Evolutionary conservation across 257 asterid species (phyloP), one percentile per base, ranked within the genome.

Genomic region (Forsythia suspensa): DNA sequence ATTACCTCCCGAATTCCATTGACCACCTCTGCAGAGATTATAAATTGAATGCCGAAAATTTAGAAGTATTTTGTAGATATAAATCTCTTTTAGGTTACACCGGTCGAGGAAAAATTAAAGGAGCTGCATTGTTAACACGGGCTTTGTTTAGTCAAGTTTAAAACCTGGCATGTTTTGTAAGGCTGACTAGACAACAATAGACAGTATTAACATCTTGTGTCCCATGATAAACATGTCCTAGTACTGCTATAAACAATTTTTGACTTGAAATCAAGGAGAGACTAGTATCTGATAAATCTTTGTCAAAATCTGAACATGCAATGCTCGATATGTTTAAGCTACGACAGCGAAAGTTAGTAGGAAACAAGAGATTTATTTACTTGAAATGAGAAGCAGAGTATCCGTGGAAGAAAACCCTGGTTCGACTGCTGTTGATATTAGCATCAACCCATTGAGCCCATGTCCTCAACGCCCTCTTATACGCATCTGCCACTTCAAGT

Each of bases 361-460:
- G 74, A 36, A 48, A 24, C 21, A 21, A 42, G 57, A 75, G 6
- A 21, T 37, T 20, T 65, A 11, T 59, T 40, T 86, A 91, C 96
- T 85, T 88, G 91, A 88, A 92, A 80, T 92, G 95, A 79, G 97
- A 89, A 65, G 91, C 81, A 4, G 95, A 84, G 76, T 83, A 88
- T 71, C 97, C 93, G 1, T 82, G 66, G 70, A 92, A 92, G 77
- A 92, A 85, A 72, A 92, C 92, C 3, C 6, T 71, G 12, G 93
- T 85, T 70, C 79, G 75, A 65, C 43, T 82, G 75, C 85, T 79
- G 77, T 92, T 78, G 72, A 90, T 79, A 29, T 84, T 88, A 40
- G 83, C 21, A 75, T 88, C 97, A 24, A 90, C 90, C 95, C 97
- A 92, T 12, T 46, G 40, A 20, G 90, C 88, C 95, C 97, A 90